phyloP scores from a whole-genome alignment of 2,329 filamentous ascomycete genomes.

The Trichoderma afroharzianum region DNA sequence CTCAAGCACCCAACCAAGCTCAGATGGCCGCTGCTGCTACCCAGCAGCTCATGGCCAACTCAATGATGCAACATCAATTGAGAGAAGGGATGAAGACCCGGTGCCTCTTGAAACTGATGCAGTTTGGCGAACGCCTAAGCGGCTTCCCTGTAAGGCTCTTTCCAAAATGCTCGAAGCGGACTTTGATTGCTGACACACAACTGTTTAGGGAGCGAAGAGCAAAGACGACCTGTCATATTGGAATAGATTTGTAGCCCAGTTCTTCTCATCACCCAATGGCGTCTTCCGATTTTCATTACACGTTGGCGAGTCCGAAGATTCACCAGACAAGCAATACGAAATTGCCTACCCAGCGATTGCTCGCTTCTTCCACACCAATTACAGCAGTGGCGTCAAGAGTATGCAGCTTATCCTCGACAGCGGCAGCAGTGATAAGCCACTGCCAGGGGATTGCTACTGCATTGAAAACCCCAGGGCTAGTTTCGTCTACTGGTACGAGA shows the following conservation, averaged over 20 bases:
- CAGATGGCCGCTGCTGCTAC: constrained; percentile 32
- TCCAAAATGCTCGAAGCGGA: not conserved
- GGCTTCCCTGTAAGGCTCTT: constrained; percentile 48
- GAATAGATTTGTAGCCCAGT: constrained; percentile 73
- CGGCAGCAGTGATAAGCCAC: constrained; percentile 49
- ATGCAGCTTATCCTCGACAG: constrained; percentile 84
- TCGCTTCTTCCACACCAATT: constrained; percentile 87
- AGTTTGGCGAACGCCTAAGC: constrained; percentile 61
- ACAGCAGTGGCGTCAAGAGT: constrained; percentile 77
- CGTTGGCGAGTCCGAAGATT: constrained; percentile 53
- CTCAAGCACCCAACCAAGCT: constrained; percentile 27
- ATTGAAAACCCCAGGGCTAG: constrained; percentile 75
- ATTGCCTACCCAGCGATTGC: constrained; percentile 77
- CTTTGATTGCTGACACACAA: constrained; percentile 21
- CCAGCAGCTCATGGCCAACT: constrained; percentile 35
- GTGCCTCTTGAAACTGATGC: constrained; percentile 57
- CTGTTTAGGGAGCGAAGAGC: constrained; percentile 50
- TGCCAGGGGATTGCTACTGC: constrained; percentile 63
- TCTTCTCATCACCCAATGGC: constrained; percentile 70
- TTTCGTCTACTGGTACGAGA: constrained; percentile 86
- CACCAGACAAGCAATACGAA: constrained; percentile 75
- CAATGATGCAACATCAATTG: constrained; percentile 44
- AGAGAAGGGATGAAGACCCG: constrained; percentile 52
- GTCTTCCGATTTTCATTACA: constrained; percentile 72
- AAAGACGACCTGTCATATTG: constrained; percentile 72